These are phyloP conservation scores for Monosporascus sp. DNA, from an alignment of 2,329 filamentous ascomycete genomes.

Conservation along the genomic window DNA sequence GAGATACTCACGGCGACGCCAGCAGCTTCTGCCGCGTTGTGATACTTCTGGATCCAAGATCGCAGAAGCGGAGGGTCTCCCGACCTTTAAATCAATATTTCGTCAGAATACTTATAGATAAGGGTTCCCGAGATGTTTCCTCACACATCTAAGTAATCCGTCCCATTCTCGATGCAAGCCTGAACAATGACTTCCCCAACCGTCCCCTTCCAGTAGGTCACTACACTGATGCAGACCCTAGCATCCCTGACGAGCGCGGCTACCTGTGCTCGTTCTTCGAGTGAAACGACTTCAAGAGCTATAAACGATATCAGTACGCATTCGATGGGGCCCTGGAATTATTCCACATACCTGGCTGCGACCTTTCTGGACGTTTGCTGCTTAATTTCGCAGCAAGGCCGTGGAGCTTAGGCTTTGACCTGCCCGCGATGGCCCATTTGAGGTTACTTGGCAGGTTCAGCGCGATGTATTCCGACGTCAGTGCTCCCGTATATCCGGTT, in stretches of 20 bases:
- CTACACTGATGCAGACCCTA: constrained; percentile 17
- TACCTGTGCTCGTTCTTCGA: constrained; percentile 9
- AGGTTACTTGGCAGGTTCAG: constrained; percentile 5
- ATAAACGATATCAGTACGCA: neutral
- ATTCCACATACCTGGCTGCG: constrained; percentile 11
- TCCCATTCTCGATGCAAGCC: constrained; percentile 16
- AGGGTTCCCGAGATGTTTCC: neutral
- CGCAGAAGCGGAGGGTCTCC: constrained; percentile 7
- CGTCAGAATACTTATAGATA: neutral
- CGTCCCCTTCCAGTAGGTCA: constrained; percentile 9
- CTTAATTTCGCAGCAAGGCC: constrained; percentile 1
- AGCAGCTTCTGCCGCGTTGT: constrained; percentile 11
- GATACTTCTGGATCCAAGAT: constrained; percentile 13
- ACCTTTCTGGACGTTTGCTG: constrained; percentile 5
- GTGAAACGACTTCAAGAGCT: constrained; percentile 11
- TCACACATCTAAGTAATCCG: constrained; percentile 19
- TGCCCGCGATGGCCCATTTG: constrained; percentile 10
- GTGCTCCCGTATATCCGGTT: constrained; percentile 10
- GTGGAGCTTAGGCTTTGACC: constrained; percentile 7
- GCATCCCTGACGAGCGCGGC: constrained; percentile 7
- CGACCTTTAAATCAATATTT: neutral
- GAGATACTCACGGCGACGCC: constrained; percentile 12
- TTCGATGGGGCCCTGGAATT: neutral
- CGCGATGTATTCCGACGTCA: constrained; percentile 9
- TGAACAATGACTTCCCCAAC: constrained; percentile 13